phyloP scores from a whole-genome alignment of 495 filamentous ascomycete genomes.

The Neurospora sublineolata region DNA sequence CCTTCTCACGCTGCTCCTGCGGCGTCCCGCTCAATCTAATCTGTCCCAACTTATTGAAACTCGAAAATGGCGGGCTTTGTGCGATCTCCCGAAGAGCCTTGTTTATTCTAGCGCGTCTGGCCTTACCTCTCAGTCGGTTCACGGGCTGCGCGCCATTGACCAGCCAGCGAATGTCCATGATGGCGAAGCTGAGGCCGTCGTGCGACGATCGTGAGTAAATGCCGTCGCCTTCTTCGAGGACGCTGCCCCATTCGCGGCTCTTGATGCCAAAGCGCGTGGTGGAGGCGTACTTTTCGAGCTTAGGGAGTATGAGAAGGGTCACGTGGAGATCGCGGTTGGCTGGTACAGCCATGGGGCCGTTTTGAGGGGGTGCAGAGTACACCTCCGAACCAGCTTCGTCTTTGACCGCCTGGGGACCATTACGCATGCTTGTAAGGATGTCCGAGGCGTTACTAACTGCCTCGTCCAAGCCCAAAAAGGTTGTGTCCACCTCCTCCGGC shows the following conservation, averaged over 20 bases:
- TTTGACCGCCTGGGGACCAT: background rate
- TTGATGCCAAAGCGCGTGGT: conserved; percentile 66
- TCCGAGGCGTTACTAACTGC: background rate
- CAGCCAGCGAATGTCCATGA: conserved; percentile 63
- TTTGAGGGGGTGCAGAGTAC: conserved; percentile 30
- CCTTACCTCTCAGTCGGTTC: conserved; percentile 36
- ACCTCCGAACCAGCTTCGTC: conserved; percentile 17
- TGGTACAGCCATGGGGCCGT: conserved; percentile 41
- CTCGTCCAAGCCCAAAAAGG: conserved; percentile 54
- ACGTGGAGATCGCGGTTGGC: conserved; percentile 69
- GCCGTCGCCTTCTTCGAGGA: conserved; percentile 18
- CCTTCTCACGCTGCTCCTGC: conserved; percentile 6
- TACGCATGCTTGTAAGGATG: background rate
- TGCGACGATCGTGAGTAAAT: conserved; percentile 37
- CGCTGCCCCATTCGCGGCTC: conserved; percentile 59
- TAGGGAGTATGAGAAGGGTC: conserved; percentile 69
- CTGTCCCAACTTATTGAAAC: background rate
- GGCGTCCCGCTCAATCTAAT: background rate
- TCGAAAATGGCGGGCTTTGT: conserved; percentile 2
- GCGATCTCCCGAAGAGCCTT: conserved; percentile 34
- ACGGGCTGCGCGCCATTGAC: conserved; percentile 63
- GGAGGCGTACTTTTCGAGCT: conserved; percentile 61
- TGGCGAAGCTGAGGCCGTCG: conserved; percentile 82
- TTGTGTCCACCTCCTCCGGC: conserved; percentile 56
- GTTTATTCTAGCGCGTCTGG: conserved; percentile 35